Base-by-base conservation (phyloP, 2,329 filamentous ascomycete species). In the Stromatinia cepivora region DNA sequence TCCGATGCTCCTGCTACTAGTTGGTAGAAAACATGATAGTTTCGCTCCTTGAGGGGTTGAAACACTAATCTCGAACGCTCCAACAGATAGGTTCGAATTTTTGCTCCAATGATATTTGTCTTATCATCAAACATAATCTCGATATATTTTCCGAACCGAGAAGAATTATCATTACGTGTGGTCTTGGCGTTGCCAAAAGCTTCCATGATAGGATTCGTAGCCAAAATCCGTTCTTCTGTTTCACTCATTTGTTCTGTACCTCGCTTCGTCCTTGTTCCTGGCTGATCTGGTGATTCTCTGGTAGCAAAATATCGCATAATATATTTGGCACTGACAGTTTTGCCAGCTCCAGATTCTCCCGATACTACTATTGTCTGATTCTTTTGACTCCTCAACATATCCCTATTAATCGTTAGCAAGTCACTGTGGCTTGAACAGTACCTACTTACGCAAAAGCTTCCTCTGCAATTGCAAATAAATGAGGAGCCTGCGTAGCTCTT, bases 271-370 rank as follows among this genome's bases (percentile, higher is more conserved):
- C 92, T 89, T 73, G 88, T 90, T 62, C 91, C 90, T 22, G 93
- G 90, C 79, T 94, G 92, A 77, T 96, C 93, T 69, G 95, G 93
- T 10, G 94, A 91, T 81, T 97, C 95, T 87, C 95, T 90, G 56
- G 95, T 99, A 72, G 95, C 95, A 81, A 99, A 99, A 84, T 99
- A 99, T 77, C 95, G 89, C 95, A 99, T 99, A 80, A 99, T 98
- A 82, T 99, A 98, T 84, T 99, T 99, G 76, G 95, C 95, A 81
- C 94, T 98, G 80, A 99, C 95, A 7, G 95, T 99, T 84, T 99
- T 99, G 78, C 95, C 95, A 73, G 95, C 95, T 87, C 95, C 95
- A 67, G 95, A 99, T 82, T 99, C 95, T 80, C 95, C 95, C 48
- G 95, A 99, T n/a, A 99, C 95, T 67, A 99, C 95, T 73, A 99